Evolutionary conservation across 306 rosid genomes (phyloP).

Genomic region (Castanopsis chinensis): DNA sequence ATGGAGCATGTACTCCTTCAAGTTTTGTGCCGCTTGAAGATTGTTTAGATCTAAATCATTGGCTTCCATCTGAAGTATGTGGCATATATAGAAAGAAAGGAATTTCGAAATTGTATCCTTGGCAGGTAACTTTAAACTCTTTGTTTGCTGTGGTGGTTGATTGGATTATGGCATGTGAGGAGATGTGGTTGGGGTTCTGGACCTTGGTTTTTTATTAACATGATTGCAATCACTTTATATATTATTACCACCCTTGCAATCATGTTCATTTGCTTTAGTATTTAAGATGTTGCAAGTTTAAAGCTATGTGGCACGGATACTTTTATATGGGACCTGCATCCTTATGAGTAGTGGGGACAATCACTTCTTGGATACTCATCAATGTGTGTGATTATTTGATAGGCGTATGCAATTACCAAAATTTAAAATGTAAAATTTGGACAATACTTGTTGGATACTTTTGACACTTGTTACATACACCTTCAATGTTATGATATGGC

Average conservation of each 20-base stretch:
- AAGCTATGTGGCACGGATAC: background rate
- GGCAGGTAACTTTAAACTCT: conserved; percentile 70
- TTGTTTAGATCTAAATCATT: conserved; percentile 55
- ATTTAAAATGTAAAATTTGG: background rate
- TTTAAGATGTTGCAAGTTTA: background rate
- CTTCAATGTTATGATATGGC: background rate
- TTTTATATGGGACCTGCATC: background rate
- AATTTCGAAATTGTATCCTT: conserved; percentile 72
- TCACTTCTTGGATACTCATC: background rate
- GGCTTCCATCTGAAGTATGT: conserved; percentile 93
- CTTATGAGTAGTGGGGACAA: background rate
- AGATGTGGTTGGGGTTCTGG: background rate
- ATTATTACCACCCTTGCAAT: too few species aligned
- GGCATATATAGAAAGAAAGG: conserved; percentile 75
- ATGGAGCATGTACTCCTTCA: conserved; percentile 65
- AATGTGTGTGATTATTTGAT: background rate
- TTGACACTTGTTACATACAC: too few species aligned
- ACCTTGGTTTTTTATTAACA: too few species aligned
- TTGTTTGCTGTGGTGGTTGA: background rate
- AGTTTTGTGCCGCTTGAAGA: conserved; percentile 48
- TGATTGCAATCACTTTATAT: too few species aligned
- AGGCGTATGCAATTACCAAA: background rate
- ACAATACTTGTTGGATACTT: background rate
- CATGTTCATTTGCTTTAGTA: background rate
- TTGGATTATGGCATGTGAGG: background rate